phyloP scores from a whole-genome alignment of 192 early-diverging fungal species.

The Mortierella alpina region DNA sequence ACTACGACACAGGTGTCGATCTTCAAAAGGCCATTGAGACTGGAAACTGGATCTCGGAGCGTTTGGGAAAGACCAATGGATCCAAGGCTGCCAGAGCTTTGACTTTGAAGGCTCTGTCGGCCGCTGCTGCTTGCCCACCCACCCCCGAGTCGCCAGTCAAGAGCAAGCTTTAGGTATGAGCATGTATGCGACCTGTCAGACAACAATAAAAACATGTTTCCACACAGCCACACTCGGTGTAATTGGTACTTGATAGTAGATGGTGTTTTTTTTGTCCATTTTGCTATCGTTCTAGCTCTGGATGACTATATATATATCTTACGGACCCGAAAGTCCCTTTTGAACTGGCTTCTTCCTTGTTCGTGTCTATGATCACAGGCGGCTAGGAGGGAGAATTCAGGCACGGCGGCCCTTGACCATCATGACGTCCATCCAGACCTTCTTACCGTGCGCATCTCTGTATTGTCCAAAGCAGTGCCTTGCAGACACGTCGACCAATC shows the following conservation, averaged over 20 bases:
- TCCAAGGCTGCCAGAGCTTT: constrained; percentile 66
- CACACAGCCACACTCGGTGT: too few relatives aligned
- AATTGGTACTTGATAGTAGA: too few relatives aligned
- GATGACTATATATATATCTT: too few relatives aligned
- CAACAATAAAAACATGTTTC: too few relatives aligned
- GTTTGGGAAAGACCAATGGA: constrained; percentile 76
- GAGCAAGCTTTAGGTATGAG: constrained; percentile 26
- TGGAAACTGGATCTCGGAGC: constrained; percentile 91
- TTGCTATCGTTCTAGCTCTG: too few relatives aligned
- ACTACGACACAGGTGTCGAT: constrained; percentile 85
- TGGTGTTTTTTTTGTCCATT: too few relatives aligned
- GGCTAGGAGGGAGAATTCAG: background rate
- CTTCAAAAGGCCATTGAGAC: constrained; percentile 75
- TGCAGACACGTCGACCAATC: constrained; percentile 24
- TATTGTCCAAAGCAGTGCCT: constrained; percentile 10
- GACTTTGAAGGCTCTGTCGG: constrained; percentile 37
- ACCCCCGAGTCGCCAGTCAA: constrained; percentile 32
- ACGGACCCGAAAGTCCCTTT: too few relatives aligned
- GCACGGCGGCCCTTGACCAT: constrained; percentile 42
- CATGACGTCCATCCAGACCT: constrained; percentile 30
- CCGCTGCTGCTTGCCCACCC: constrained; percentile 44
- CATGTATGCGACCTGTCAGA: background rate
- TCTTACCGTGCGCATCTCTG: background rate
- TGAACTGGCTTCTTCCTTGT: too few relatives aligned
- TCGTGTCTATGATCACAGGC: too few relatives aligned